phyloP scores from a whole-genome alignment of 192 early-diverging fungal species.

The Cladochytrium replicatum region DNA sequence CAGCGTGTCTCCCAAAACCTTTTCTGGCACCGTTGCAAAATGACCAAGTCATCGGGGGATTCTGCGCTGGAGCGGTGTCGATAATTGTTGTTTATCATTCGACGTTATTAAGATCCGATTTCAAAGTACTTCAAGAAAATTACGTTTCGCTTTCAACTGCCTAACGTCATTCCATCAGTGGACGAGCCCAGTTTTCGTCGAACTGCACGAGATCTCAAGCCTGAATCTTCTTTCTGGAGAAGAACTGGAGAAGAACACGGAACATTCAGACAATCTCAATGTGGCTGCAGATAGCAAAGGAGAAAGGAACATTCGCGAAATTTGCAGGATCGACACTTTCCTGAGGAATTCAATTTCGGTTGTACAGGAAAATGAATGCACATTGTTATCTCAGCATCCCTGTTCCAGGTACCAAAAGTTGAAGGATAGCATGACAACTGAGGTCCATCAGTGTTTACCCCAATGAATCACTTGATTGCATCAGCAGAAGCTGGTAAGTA shows the following conservation, averaged over 20 bases:
- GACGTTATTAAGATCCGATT: slow-evolving; percentile 89
- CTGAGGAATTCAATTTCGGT: slow-evolving; percentile 95
- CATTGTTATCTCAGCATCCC: neutral
- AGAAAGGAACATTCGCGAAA: slow-evolving; percentile 66
- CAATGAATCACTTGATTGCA: slow-evolving; percentile 69
- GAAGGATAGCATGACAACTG: slow-evolving; percentile 49
- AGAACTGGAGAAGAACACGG: too few relatives aligned
- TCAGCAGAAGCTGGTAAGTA: slow-evolving; percentile 63
- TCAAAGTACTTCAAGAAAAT: slow-evolving; percentile 47
- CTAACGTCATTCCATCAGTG: neutral
- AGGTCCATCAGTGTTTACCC: slow-evolving; percentile 38
- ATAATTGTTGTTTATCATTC: slow-evolving; percentile 76
- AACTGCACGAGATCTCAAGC: neutral
- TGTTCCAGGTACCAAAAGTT: slow-evolving; percentile 44
- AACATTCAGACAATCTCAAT: too few relatives aligned
- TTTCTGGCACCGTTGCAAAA: too few relatives aligned
- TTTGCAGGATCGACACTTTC: slow-evolving; percentile 80
- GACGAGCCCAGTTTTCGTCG: neutral
- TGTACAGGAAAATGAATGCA: slow-evolving; percentile 54
- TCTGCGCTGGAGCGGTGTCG: slow-evolving; percentile 71
- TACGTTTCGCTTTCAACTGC: neutral
- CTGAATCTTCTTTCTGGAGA: too few relatives aligned
- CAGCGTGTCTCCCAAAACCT: too few relatives aligned
- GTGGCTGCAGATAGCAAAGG: slow-evolving; percentile 39
- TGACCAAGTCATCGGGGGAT: slow-evolving; percentile 85